Evolutionary conservation across 257 asterid genomes (phyloP).

Genomic region (Solanum phureja): DNA sequence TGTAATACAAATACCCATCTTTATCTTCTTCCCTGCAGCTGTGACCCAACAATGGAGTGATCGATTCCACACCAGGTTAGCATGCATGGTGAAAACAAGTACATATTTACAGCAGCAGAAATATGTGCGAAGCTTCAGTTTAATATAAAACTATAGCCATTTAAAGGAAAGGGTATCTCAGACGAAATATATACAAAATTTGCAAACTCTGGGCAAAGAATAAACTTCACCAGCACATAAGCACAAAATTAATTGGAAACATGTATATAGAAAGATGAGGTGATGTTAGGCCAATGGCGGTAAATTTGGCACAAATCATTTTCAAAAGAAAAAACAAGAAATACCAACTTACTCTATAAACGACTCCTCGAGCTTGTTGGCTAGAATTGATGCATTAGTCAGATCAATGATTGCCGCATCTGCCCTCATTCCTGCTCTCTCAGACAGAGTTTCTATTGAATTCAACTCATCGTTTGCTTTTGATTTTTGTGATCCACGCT

Average conservation of each 20-base stretch:
- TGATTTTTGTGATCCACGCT: conserved; percentile 53
- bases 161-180: not conserved
- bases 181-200: not conserved
- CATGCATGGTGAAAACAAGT: not conserved
- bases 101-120: not conserved
- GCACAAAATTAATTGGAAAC: not conserved
- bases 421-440: conserved; percentile 91
- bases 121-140: not conserved
- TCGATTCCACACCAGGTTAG: not conserved
- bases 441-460: conserved; percentile 84
- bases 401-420: conserved; percentile 84
- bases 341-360: conserved; percentile 63
- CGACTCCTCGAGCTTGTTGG: conserved; percentile 76
- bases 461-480: conserved; percentile 49
- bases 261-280: not conserved
- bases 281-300: not conserved
- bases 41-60: conserved; percentile 18
- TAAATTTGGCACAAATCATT: not conserved
- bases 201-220: not conserved
- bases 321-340: not conserved
- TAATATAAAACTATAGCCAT: not conserved
- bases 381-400: conserved; percentile 77
- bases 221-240: not conserved
- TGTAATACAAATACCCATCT: conserved; percentile 82
- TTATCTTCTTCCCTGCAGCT: conserved; percentile 94